phyloP scores from a whole-genome alignment of 2,329 filamentous ascomycete genomes.

The Periconia macrospinosa region DNA sequence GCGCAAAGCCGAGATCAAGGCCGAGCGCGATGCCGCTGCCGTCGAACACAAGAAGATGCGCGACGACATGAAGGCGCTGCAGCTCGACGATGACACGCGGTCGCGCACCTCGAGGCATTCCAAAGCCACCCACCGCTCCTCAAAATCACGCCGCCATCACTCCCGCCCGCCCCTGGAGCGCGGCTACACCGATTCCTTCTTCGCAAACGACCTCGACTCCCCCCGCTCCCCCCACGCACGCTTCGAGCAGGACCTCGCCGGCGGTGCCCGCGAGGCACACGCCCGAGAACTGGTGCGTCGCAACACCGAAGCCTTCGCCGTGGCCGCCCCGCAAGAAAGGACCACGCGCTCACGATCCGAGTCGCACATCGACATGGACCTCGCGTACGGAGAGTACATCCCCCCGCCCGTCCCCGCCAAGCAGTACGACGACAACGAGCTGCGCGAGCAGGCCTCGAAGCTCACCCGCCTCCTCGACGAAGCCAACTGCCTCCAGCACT shows the following conservation, averaged over 20 bases:
- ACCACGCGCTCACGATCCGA: conserved; percentile 41
- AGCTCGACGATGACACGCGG: conserved; percentile 43
- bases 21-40: conserved; percentile 65
- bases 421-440: conserved; percentile 57
- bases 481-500: conserved; percentile 84
- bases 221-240: conserved; percentile 26
- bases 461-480: conserved; percentile 81
- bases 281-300: conserved; percentile 46
- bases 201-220: conserved; percentile 42
- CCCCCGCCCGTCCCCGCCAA: conserved; percentile 61
- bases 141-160: conserved; percentile 26
- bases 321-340: conserved; percentile 15
- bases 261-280: conserved; percentile 31
- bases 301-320: conserved; percentile 43
- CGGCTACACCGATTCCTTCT: conserved; percentile 50
- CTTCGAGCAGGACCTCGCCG: conserved; percentile 36
- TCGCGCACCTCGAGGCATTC: conserved; percentile 31
- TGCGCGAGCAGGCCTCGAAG: conserved; percentile 69
- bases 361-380: conserved; percentile 77
- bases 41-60: conserved; percentile 62
- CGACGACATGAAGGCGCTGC: conserved; percentile 57
- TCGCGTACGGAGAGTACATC: conserved; percentile 85
- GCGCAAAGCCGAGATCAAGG: conserved; percentile 79
- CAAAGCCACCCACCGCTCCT: conserved; percentile 24
- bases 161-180: conserved; percentile 45